These are phyloP conservation scores for Botryosphaeria dothidea DNA, from an alignment of 2,329 filamentous ascomycete genomes.

Conservation along the genomic window DNA sequence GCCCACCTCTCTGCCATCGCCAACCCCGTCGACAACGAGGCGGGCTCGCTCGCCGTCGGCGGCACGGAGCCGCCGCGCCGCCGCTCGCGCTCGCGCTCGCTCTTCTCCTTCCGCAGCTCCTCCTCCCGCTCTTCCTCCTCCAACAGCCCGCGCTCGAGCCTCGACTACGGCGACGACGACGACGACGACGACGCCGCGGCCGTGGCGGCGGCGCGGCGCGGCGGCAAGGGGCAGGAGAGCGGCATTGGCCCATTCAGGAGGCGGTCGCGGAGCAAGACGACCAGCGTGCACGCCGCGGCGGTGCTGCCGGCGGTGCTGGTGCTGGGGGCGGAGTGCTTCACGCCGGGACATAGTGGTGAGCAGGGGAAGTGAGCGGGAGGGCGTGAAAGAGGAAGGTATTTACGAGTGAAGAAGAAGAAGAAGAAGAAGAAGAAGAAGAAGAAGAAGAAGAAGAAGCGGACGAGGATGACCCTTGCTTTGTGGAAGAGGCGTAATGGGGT, in stretches of 20 bases:
- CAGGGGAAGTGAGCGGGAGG: background rate
- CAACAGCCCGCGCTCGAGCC: background rate
- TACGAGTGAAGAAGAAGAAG: background rate
- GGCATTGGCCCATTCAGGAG: background rate
- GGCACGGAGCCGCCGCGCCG: background rate
- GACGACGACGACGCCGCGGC: background rate
- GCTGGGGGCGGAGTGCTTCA: conserved; percentile 37
- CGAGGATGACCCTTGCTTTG: no score
- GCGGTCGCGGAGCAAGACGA: conserved; percentile 15
- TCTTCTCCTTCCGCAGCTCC: conserved; percentile 3
- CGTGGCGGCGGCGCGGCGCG: background rate
- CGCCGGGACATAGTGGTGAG: conserved; percentile 25
- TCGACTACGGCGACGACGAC: background rate
- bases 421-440: no score
- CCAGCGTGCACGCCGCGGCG: conserved; percentile 36
- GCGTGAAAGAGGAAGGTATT: no score
- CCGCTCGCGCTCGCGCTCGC: conserved; percentile 2
- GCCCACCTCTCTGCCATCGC: background rate
- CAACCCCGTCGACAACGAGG: background rate
- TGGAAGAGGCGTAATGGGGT: no score
- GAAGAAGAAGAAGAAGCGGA: no score
- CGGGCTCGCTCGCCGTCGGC: background rate
- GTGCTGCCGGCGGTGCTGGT: conserved; percentile 37
- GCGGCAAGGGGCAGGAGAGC: background rate
- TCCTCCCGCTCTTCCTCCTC: background rate